These are phyloP conservation scores for Colletotrichum sp. DNA, from an alignment of 2,329 filamentous ascomycete species.

Conservation along the genomic window DNA sequence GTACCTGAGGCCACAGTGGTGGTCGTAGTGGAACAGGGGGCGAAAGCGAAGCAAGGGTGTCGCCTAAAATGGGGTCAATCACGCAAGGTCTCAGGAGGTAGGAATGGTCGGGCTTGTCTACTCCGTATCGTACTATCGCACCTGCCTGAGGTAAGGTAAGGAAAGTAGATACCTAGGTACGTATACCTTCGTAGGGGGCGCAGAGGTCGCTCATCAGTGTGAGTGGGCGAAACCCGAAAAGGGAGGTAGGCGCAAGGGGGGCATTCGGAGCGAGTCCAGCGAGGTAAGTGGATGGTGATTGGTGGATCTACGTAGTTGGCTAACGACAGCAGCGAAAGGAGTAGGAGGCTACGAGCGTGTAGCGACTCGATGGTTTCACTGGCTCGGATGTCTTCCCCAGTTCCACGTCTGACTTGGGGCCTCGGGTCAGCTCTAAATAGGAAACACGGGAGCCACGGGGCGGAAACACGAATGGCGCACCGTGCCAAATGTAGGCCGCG, in stretches of 20 bases:
- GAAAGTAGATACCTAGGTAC: background rate
- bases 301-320: background rate
- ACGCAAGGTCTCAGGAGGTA: conserved; percentile 5
- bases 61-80: background rate
- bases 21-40: background rate
- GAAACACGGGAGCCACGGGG: conserved; percentile 5
- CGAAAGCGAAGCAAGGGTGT: background rate
- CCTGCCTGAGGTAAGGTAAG: background rate
- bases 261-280: background rate
- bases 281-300: background rate
- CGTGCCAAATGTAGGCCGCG: background rate
- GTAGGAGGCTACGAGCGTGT: background rate
- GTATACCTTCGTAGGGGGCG: background rate
- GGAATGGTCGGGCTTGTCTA: background rate
- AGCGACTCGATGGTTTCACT: conserved; percentile 8
- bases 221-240: conserved; percentile 2
- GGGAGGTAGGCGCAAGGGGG: background rate
- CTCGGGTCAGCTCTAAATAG: background rate
- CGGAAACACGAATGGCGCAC: background rate
- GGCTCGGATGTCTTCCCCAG: conserved; percentile 6
- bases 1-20: background rate
- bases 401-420: background rate
- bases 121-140: background rate
- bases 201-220: background rate
- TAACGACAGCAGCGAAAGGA: background rate